Percentiles rank a stretch among this genome's conserved stretches.
These are phyloP conservation scores for Chionographis japonica DNA, from an alignment of 106 monocot species.

Conservation along the genomic window DNA sequence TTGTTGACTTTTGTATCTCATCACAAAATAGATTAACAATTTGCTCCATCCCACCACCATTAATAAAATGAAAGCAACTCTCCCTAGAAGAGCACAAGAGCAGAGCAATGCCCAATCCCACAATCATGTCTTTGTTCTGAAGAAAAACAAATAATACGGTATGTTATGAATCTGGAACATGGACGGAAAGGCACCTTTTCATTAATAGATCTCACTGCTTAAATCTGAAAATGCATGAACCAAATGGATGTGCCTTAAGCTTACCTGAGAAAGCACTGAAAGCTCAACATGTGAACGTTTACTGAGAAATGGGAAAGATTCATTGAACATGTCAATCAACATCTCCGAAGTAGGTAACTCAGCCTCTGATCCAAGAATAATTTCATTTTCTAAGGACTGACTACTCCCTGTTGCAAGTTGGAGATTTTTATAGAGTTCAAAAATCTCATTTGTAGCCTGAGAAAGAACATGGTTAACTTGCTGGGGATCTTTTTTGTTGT, in stretches of 20 bases:
- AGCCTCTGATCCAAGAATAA: conserved; percentile 14
- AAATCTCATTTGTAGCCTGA: conserved; percentile 52
- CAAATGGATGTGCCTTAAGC: not conserved
- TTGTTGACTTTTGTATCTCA: conserved; percentile 44
- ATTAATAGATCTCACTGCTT: not conserved
- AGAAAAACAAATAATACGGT: conserved; percentile 8
- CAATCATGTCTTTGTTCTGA: conserved; percentile 50
- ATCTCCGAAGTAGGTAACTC: conserved; percentile 38
- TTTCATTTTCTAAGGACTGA: conserved; percentile 18
- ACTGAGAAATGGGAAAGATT: conserved; percentile 41
- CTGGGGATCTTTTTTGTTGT: conserved; percentile 24
- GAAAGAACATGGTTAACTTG: conserved; percentile 22
- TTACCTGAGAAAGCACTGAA: conserved; percentile 44
- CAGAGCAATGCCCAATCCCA: conserved; percentile 51
- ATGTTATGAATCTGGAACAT: not conserved
- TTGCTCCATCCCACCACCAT: conserved; percentile 70
- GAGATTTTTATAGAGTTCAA: conserved; percentile 37
- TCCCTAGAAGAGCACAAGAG: conserved; percentile 75
- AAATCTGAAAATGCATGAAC: not conserved
- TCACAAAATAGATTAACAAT: conserved; percentile 47
- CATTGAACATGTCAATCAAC: conserved; percentile 52
- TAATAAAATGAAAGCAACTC: conserved; percentile 72
- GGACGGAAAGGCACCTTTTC: not conserved
- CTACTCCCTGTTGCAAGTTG: conserved; percentile 10
- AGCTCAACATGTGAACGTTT: conserved; percentile 22